Evolutionary conservation across 768 basidiomycete species (phyloP).

Genomic region (Grammothele lineata): DNA sequence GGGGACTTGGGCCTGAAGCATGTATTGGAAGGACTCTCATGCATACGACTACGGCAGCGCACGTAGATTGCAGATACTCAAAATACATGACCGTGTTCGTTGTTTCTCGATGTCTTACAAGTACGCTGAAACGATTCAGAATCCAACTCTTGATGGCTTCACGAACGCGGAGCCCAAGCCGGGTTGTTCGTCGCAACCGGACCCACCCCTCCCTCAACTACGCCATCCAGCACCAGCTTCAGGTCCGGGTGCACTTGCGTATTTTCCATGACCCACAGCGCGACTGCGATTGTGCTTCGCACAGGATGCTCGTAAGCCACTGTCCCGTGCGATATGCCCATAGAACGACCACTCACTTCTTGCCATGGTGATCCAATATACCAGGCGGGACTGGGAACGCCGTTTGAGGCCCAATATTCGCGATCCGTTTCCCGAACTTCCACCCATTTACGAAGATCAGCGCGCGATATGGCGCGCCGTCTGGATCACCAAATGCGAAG

Average conservation of each 20-base stretch:
- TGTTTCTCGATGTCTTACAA: too few species aligned
- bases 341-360: slow-evolving; percentile 52
- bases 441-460: slow-evolving; percentile 83
- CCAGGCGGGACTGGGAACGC: slow-evolving; percentile 84
- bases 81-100: too few species aligned
- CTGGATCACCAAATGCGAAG: slow-evolving; percentile 52
- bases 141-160: slow-evolving; percentile 12
- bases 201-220: slow-evolving; percentile 66
- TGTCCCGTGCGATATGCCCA: too few species aligned
- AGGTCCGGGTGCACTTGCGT: slow-evolving; percentile 47
- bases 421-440: slow-evolving; percentile 74
- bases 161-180: slow-evolving; percentile 33
- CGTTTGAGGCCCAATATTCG: slow-evolving; percentile 51
- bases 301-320: neutral
- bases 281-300: slow-evolving; percentile 40
- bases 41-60: too few species aligned
- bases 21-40: too few species aligned
- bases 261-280: slow-evolving; percentile 63
- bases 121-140: too few species aligned
- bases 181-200: slow-evolving; percentile 57
- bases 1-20: too few species aligned
- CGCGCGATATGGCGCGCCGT: slow-evolving; percentile 61
- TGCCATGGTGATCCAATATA: slow-evolving; percentile 67
- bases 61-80: too few species aligned
- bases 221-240: slow-evolving; percentile 47